Evolutionary conservation across 768 basidiomycete genomes (phyloP).

Genomic region (Rhodosporidiobolus sp.): DNA sequence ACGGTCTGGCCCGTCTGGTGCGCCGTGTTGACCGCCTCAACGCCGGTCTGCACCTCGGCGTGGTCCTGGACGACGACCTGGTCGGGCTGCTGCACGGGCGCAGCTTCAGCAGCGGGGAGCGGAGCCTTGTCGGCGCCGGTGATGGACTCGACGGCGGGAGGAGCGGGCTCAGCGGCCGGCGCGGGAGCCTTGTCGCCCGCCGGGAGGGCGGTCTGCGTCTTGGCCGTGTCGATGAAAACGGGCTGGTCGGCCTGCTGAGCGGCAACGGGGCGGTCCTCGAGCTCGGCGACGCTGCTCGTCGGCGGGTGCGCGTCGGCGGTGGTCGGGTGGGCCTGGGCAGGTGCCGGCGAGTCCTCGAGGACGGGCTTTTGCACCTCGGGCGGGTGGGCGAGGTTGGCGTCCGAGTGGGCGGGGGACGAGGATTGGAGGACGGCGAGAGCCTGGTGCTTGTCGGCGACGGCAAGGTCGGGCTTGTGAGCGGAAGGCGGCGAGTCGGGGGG

Average conservation of each 20-base stretch:
- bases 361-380: not conserved
- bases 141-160: slow-evolving; percentile 8
- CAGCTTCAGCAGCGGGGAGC: slow-evolving; percentile 12
- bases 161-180: slow-evolving; percentile 22
- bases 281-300: too few relatives aligned
- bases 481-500: not conserved
- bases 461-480: too few relatives aligned
- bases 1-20: not conserved
- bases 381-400: not conserved
- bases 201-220: not conserved
- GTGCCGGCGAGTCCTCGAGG: slow-evolving; percentile 7
- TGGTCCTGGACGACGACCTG: not conserved
- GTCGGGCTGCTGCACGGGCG: slow-evolving; percentile 1
- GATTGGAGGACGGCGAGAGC: too few relatives aligned
- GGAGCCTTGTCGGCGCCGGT: slow-evolving; percentile 4
- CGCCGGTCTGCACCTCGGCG: not conserved
- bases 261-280: too few relatives aligned
- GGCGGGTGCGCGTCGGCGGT: not conserved
- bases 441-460: too few relatives aligned
- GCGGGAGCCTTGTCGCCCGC: slow-evolving; percentile 20
- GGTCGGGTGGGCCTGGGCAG: slow-evolving; percentile 1
- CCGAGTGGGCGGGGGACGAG: not conserved
- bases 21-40: not conserved
- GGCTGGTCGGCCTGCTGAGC: not conserved
- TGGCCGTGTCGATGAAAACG: slow-evolving; percentile 1